Evolutionary conservation across 805 yeast genomes (phyloP), one percentile per base, ranked within the genome.

Genomic region (Candida jianshihensis): DNA sequence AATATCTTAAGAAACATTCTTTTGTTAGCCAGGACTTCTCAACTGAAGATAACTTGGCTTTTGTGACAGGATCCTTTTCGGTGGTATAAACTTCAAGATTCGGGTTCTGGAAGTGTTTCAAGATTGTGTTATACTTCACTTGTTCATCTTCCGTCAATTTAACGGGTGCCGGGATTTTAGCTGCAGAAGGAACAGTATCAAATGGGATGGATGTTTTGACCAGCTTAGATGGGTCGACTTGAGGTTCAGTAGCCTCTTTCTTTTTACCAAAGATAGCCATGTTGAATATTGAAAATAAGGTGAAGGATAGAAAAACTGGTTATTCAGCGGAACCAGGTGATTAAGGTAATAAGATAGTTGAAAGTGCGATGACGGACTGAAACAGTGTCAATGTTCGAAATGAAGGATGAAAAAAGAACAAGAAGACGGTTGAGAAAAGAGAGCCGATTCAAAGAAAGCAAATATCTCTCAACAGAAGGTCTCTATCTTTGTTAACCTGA

Each of bases 21-120:
- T 82, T 73, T 2, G 97, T 84, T 38, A 92, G 66, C 98, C 98
- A 92, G 0, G 95, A 81, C 57, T 78, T 82, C 59, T 92, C 98
- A 31, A 64, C 63, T 16, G 54, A 64, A 1, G 53, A 70, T 52
- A 54, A 65, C 67, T 40, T 83, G 78, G 19, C 53, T 34, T 59
- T 57, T n/a, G 57, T 57, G 2, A 57, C 55, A 17, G 59, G 59
- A 22, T 61, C 56, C 37, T 56, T 58, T 35, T 71, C 70, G 31
- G 64, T 63, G 16, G 44, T 37, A 63, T 59, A 35, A 25, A 42
- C 38, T 32, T 47, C 40, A 27, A 61, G 32, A 7, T 43, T 42
- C 6, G 57, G 54, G 43, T 71, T 53, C 41, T 68, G 69, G 56
- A 87, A 84, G 59, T 85, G 78, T 31, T 63, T 56, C 38, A 80